Evolutionary conservation across 768 basidiomycete species (phyloP).

Genomic region (Rhodosporidiobolus sp.): DNA sequence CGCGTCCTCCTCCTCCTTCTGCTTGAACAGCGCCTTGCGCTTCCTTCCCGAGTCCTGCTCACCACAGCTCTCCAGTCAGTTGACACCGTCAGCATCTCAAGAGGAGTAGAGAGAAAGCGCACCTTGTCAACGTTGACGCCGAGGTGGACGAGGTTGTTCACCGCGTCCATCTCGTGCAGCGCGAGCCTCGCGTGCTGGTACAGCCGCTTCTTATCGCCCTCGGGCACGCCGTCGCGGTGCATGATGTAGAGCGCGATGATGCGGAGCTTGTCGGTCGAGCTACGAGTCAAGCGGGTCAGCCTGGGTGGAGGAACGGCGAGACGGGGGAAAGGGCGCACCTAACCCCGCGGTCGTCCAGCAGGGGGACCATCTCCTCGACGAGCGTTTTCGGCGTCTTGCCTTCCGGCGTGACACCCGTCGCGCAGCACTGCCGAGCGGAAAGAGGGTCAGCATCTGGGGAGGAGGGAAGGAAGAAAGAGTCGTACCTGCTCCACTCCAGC

Average conservation of each 20-base stretch:
- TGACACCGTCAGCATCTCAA: not conserved
- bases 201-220: slow-evolving; percentile 87
- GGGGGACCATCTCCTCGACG: slow-evolving; percentile 97
- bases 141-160: slow-evolving; percentile 77
- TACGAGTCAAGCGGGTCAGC: slow-evolving; percentile 46
- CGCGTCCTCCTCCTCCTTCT: slow-evolving; percentile 79
- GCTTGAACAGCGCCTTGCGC: slow-evolving; percentile 57
- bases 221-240: slow-evolving; percentile 93
- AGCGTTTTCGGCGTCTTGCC: slow-evolving; percentile 91
- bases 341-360: slow-evolving; percentile 81
- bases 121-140: slow-evolving; percentile 83
- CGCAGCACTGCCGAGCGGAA: slow-evolving; percentile 65
- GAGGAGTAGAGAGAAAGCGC: not conserved
- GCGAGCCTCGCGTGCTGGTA: slow-evolving; percentile 91
- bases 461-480: not conserved
- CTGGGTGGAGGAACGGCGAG: not conserved
- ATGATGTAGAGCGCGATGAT: slow-evolving; percentile 94
- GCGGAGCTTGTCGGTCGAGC: slow-evolving; percentile 87
- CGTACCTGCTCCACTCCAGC: slow-evolving; percentile 85
- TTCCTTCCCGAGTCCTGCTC: slow-evolving; percentile 68
- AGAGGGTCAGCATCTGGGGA: no score
- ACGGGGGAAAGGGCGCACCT: slow-evolving; percentile 55
- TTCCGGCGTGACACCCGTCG: slow-evolving; percentile 84
- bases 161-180: slow-evolving; percentile 84
- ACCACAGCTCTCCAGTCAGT: no score